Conservation (phyloP, 352 stramenopile species). For the Phytopythium mirpurense region DNA sequence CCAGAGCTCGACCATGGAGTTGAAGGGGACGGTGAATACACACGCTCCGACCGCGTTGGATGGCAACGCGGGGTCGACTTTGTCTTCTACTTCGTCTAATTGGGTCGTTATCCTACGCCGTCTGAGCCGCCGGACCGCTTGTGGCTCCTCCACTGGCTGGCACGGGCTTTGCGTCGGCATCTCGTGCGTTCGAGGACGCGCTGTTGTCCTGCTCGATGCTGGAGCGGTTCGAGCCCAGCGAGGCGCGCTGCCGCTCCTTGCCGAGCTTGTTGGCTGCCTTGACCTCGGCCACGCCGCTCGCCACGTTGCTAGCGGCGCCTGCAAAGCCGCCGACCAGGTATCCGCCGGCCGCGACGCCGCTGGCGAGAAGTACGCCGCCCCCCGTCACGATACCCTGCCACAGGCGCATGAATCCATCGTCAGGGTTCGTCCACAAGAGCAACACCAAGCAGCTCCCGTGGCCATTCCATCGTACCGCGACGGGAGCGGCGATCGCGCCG, state of each 20-base stretch:
- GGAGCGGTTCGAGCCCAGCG: conserved; percentile 6
- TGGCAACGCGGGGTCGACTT: background rate
- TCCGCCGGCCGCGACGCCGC: conserved; percentile 65
- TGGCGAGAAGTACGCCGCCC: conserved; percentile 67
- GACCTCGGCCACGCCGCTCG: conserved; percentile 75
- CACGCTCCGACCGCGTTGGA: no score
- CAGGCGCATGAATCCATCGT: background rate
- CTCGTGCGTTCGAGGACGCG: background rate
- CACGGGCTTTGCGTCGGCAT: background rate
- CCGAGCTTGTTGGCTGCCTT: conserved; percentile 74
- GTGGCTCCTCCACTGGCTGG: no score
- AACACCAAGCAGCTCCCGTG: no score
- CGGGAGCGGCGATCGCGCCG: conserved; percentile 67
- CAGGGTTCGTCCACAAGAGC: background rate
- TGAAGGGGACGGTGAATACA: no score
- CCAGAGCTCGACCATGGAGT: no score
- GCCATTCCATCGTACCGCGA: conserved; percentile 62
- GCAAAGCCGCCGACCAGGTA: conserved; percentile 82
- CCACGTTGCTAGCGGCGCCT: conserved; percentile 75
- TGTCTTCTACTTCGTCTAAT: conserved; percentile 1
- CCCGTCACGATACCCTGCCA: conserved; percentile 68
- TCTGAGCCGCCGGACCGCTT: background rate
- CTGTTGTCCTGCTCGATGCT: conserved; percentile 2
- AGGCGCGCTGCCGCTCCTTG: conserved; percentile 44
- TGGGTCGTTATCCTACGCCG: background rate